Evolutionary conservation across 805 yeast genomes (phyloP), one percentile per base, ranked within the genome.

Genomic region (Metschnikowia peoriensis): DNA sequence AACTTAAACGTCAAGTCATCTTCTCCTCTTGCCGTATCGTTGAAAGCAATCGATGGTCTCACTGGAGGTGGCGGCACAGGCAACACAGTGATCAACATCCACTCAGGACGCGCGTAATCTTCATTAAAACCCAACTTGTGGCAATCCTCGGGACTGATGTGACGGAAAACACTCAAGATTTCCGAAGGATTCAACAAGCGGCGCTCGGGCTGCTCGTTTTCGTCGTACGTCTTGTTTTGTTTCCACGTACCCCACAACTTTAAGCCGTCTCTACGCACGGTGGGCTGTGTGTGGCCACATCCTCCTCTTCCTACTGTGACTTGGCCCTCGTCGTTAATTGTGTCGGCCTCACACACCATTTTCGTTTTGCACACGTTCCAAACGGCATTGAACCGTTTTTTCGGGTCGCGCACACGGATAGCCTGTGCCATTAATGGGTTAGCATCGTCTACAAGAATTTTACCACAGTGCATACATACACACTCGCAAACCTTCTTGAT

Each of bases 51-150:
- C 27, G 97, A 89, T 10, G 99, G 99, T 71, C 99, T 86, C 35
- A 94, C 99, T 37, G 97, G 98, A 56, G 99, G 99, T 47, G 99
- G 99, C 42, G 99, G 99, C 16, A 94, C 99, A 1, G 99, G 99
- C 64, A 94, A 78, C n/a, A 94, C 98, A 1, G 98, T 91, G 60
- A 94, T 82, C 55, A 94, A 80, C 85, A 94, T 83, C 99, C 99
- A 94, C 73, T 94, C 99, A 2, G 99, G 99, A 63, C 99, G 86
- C 1, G 99, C 94, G 65, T 89, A 94, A 67, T 94, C 97, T 67
- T 91, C 96, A 66, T 88, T 89, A 72, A 94, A 86, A 6, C 99
- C 99, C 55, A 94, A 69, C 60, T 82, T 84, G 44, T 70, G 77
- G 56, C 96, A 84, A 67, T 94, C 99, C 64, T 87, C 88, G 15